Evolutionary conservation across 2,329 filamentous ascomycete genomes (phyloP).

Genomic region (Pseudopithomyces maydicus): DNA sequence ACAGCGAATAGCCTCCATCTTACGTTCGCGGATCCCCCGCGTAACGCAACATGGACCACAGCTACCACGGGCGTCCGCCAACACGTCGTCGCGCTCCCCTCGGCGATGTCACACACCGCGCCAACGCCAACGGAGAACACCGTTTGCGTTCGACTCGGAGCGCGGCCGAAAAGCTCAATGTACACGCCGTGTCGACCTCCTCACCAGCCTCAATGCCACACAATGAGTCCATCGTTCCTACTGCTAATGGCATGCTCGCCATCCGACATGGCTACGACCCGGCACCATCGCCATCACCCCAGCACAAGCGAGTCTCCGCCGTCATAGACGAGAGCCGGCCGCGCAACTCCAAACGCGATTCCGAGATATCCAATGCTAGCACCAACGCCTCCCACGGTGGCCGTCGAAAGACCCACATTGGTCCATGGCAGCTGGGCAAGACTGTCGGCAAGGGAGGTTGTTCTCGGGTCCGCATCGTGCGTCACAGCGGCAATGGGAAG

Average conservation of each 20-base stretch:
- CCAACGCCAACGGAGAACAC: constrained; percentile 39
- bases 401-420: constrained; percentile 75
- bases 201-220: constrained; percentile 9
- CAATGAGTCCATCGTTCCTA: no score
- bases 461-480: constrained; percentile 82
- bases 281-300: constrained; percentile 32
- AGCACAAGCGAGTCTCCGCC: constrained; percentile 60
- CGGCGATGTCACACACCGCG: constrained; percentile 39
- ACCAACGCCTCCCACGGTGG: constrained; percentile 56
- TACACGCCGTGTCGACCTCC: constrained; percentile 18
- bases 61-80: constrained; percentile 34
- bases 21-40: constrained; percentile 11
- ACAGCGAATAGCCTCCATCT: constrained; percentile 10
- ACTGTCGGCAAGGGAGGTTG: constrained; percentile 90
- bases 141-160: constrained; percentile 20
- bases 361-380: constrained; percentile 61
- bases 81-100: constrained; percentile 37
- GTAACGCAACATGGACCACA: constrained; percentile 35
- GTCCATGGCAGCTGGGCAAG: constrained; percentile 90
- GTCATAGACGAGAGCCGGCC: constrained; percentile 54
- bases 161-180: constrained; percentile 24
- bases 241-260: constrained; percentile 48
- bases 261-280: constrained; percentile 46
- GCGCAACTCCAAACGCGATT: constrained; percentile 55
- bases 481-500: constrained; percentile 78